A percentile compares a stretch with the other conserved stretches of the same genome.
phyloP scores from a whole-genome alignment of 2,329 filamentous ascomycete species.

The Hypoxylon sp. region DNA sequence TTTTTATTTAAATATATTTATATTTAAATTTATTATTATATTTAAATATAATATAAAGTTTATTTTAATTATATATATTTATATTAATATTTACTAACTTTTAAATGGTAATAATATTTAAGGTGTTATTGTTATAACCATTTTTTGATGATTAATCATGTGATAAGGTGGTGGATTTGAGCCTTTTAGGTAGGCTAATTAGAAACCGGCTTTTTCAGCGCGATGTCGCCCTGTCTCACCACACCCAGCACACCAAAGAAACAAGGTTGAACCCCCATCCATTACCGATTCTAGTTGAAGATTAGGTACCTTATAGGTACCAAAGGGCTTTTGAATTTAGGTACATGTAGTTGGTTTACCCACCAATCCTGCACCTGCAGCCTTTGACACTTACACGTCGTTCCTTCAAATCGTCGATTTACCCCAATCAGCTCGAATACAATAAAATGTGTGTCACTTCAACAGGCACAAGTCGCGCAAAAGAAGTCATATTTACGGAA shows the following conservation, averaged over 20 bases:
- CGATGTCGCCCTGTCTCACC: constrained; percentile 46
- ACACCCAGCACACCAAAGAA: constrained; percentile 26
- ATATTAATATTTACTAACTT: too few relatives aligned
- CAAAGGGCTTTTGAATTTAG: background rate
- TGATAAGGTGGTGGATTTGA: too few relatives aligned
- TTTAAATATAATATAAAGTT: too few relatives aligned
- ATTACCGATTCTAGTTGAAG: background rate
- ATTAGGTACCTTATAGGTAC: background rate
- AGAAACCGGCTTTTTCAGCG: constrained; percentile 45
- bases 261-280: constrained; percentile 2
- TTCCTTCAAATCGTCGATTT: background rate
- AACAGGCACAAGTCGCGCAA: constrained; percentile 48
- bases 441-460: constrained; percentile 2
- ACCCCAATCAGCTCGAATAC: constrained; percentile 17
- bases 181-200: too few relatives aligned
- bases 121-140: too few relatives aligned
- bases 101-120: too few relatives aligned
- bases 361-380: constrained; percentile 11
- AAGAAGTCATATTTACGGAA: background rate
- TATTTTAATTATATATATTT: too few relatives aligned
- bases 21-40: too few relatives aligned
- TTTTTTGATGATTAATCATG: too few relatives aligned
- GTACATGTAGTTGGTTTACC: constrained; percentile 19
- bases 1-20: too few relatives aligned
- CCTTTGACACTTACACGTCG: background rate